phyloP scores from a whole-genome alignment of 2,329 filamentous ascomycete genomes.

The Penicillium sp. region DNA sequence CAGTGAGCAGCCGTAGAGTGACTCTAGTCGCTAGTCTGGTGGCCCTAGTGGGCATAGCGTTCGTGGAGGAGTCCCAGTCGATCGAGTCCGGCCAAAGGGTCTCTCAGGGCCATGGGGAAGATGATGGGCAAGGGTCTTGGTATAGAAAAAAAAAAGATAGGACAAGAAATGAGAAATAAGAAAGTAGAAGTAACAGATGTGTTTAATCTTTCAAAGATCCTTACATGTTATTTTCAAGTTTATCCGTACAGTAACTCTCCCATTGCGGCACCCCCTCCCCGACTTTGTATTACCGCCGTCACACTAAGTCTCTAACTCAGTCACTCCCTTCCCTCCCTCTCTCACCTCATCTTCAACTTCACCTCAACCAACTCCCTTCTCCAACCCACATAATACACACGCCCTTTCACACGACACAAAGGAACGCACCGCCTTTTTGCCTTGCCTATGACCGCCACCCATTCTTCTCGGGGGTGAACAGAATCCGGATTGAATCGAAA shows the following conservation, averaged over 20 bases:
- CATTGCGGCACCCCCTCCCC: slow-evolving; percentile 11
- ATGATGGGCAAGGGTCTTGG: slow-evolving; percentile 3
- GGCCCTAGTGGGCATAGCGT: slow-evolving; percentile 17
- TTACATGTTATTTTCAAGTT: slow-evolving; percentile 1
- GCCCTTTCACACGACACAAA: not conserved
- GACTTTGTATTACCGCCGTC: slow-evolving; percentile 20
- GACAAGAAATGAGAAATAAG: not conserved
- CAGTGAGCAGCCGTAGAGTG: not conserved
- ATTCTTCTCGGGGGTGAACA: slow-evolving; percentile 19
- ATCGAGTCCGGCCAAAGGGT: slow-evolving; percentile 10
- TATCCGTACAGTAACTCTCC: slow-evolving; percentile 4
- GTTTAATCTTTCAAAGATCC: not conserved
- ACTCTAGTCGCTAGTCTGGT: slow-evolving; percentile 10
- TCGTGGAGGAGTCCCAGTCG: slow-evolving; percentile 20
- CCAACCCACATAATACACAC: not conserved
- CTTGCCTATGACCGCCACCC: slow-evolving; percentile 13
- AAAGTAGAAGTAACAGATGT: not conserved
- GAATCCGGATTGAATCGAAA: slow-evolving; percentile 31
- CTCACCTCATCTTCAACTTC: slow-evolving; percentile 14
- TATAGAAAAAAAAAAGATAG: not conserved
- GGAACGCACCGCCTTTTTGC: slow-evolving; percentile 2
- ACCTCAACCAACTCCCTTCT: not conserved
- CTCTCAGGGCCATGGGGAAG: slow-evolving; percentile 5
- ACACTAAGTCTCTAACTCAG: slow-evolving; percentile 19
- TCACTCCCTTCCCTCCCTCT: slow-evolving; percentile 7